Conservation (phyloP, 2,329 filamentous ascomycete genomes). For the Ramularia endophylla region DNA sequence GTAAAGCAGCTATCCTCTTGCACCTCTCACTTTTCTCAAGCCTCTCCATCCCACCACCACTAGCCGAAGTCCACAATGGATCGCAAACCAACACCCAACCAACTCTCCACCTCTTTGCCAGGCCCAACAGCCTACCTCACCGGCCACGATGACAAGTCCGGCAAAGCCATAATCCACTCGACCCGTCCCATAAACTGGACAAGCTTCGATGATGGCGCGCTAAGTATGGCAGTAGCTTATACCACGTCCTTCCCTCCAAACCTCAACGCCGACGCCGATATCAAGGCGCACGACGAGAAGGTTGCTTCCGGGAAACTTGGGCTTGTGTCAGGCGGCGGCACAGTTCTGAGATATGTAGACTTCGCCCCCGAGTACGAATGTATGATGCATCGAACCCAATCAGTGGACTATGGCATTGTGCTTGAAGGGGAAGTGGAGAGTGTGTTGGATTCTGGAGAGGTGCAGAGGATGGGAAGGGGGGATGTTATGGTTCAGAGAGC, state of each 20-base stretch:
- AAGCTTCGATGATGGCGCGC: slow-evolving; percentile 38
- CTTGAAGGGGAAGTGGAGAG: slow-evolving; percentile 31
- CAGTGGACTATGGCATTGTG: slow-evolving; percentile 34
- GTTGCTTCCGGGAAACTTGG: slow-evolving; percentile 41
- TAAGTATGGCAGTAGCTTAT: slow-evolving; percentile 47
- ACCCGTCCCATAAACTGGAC: slow-evolving; percentile 27
- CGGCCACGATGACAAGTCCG: slow-evolving; percentile 26
- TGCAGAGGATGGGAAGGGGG: slow-evolving; percentile 29
- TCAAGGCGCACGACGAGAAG: slow-evolving; percentile 41
- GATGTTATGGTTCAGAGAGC: slow-evolving; percentile 35
- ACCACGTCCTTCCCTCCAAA: slow-evolving; percentile 46
- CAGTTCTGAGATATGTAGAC: slow-evolving; percentile 40
- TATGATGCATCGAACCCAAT: slow-evolving; percentile 34
- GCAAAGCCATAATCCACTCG: slow-evolving; percentile 32
- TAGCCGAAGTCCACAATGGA: slow-evolving; percentile 1
- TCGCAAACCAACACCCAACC: slow-evolving; percentile 25
- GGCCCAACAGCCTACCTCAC: slow-evolving; percentile 31
- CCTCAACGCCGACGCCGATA: slow-evolving; percentile 43
- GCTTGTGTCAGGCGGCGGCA: slow-evolving; percentile 45
- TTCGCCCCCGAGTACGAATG: slow-evolving; percentile 30
- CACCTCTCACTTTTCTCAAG: background rate
- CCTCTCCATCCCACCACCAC: background rate
- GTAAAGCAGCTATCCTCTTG: background rate
- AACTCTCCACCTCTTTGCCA: slow-evolving; percentile 26
- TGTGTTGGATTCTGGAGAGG: slow-evolving; percentile 31